Conservation (phyloP, 768 basidiomycete species). For the Dacryopinax primogenitus region DNA sequence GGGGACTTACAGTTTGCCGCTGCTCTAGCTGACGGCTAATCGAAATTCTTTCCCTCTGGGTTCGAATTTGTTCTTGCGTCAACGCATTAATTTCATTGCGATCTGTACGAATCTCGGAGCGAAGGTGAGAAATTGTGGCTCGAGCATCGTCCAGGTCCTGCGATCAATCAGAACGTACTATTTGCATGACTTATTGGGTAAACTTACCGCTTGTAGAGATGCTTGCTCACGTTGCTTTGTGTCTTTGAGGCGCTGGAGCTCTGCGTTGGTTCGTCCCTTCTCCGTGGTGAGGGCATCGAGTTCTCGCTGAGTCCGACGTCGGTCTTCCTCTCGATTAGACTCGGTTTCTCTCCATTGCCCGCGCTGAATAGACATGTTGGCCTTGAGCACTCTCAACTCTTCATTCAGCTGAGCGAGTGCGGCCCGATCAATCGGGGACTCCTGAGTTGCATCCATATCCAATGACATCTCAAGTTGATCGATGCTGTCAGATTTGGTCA, state of each 20-base stretch:
- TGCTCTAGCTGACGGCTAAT: background rate
- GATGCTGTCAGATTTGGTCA: constrained; percentile 15
- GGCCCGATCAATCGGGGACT: constrained; percentile 53
- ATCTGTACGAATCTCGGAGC: background rate
- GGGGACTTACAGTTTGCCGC: background rate
- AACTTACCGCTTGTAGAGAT: constrained; percentile 48
- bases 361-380: background rate
- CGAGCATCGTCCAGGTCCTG: background rate
- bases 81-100: background rate
- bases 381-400: constrained; percentile 38
- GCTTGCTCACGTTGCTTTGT: background rate
- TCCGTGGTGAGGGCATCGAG: constrained; percentile 58
- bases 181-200: background rate
- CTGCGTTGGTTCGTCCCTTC: constrained; percentile 31
- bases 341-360: background rate
- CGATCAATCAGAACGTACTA: background rate
- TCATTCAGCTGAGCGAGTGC: constrained; percentile 57
- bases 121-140: background rate
- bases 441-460: constrained; percentile 62
- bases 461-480: constrained; percentile 41
- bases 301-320: constrained; percentile 45
- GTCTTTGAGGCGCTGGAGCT: background rate
- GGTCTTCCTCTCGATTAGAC: constrained; percentile 41
- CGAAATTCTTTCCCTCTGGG: background rate
- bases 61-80: background rate